Evolutionary conservation across 2,329 filamentous ascomycete species (phyloP), one percentile per base, ranked within the genome.

Genomic region (Neonectria punicea): DNA sequence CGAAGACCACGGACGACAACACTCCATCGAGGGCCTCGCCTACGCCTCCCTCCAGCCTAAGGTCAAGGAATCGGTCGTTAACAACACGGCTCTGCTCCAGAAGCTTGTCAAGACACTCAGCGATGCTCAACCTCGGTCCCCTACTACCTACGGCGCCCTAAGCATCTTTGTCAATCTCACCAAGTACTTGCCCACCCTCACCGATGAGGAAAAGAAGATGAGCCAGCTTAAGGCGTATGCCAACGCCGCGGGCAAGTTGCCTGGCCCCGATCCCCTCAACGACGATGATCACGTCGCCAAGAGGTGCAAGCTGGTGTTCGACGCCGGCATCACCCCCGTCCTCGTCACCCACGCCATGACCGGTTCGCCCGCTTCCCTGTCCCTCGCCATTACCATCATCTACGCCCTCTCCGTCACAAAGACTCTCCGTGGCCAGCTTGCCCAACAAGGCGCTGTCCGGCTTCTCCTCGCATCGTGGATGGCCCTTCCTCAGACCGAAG

Each of bases 191-290:
- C 94, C 94, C 7, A 83, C 84, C 8, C 84, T 94, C 44, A 91
- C 93, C 0, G 95, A 98, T 68, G 96, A 99, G 79, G 92, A 98
- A 74, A 96, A 95, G 81, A 93, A 93, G 75, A 93, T 99, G 82
- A 88, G 88, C 6, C 93, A 99, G 77, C 86, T 99, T 49, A 98
- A 97, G 82, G 93, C 94, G 2, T 99, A 98, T 74, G 96, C 96
- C 14, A 93, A 97, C 75, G 92, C 93, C 1, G 90, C 90, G 5
- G 94, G 93, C 74, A 87, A 88, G 66, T 76, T 86, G n/a, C 77
- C 84, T 0, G 81, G 85, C 3, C 83, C 86, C 0, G 89, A 94
- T 74, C 87, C 89, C 8, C 83, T 97, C 0, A 90, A 96, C 62
- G 88, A 94, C 66, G 90, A 97, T 62, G 84, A 90, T 2, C 89